Percentiles rank a stretch among this genome's conserved stretches.
Evolutionary conservation across 2,329 filamentous ascomycete species (phyloP).

Genomic region (Cytospora piceae): DNA sequence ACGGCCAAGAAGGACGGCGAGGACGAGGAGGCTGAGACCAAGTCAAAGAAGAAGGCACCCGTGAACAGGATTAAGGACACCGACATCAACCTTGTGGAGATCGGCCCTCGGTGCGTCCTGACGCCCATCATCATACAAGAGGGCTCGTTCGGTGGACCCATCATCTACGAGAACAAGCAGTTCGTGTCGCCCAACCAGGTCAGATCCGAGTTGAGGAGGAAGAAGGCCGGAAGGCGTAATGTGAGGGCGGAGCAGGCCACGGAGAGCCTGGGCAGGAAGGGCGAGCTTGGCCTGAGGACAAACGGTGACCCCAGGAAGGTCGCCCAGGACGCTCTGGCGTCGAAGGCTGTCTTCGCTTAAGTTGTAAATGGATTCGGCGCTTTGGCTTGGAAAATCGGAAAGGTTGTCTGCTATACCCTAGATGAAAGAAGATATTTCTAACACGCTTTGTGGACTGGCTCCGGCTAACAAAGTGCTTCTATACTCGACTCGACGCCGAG

Average conservation of each 20-base stretch:
- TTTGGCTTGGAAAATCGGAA: slow-evolving; percentile 22
- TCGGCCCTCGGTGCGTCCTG: slow-evolving; percentile 89
- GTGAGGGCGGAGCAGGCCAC: slow-evolving; percentile 73
- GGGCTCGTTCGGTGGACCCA: slow-evolving; percentile 90
- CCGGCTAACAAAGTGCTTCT: background rate
- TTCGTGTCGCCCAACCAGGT: slow-evolving; percentile 97
- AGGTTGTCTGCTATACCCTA: slow-evolving; percentile 28
- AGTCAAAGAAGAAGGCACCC: slow-evolving; percentile 43
- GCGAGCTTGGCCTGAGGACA: slow-evolving; percentile 74
- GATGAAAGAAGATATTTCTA: slow-evolving; percentile 9
- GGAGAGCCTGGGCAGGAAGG: slow-evolving; percentile 74
- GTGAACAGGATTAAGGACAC: slow-evolving; percentile 60
- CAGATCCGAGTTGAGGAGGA: slow-evolving; percentile 75
- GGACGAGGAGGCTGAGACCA: slow-evolving; percentile 45
- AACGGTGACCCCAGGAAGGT: slow-evolving; percentile 62
- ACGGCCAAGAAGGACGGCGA: slow-evolving; percentile 48
- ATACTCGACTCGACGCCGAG: background rate
- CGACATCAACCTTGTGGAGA: slow-evolving; percentile 84
- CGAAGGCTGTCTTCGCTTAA: slow-evolving; percentile 75
- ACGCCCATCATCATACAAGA: slow-evolving; percentile 96
- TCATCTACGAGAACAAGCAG: slow-evolving; percentile 98
- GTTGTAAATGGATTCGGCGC: slow-evolving; percentile 27
- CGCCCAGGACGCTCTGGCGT: slow-evolving; percentile 73
- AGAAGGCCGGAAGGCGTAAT: slow-evolving; percentile 79
- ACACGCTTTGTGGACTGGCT: background rate